A percentile compares a stretch with the other conserved stretches of the same genome.
Conservation (phyloP, 495 filamentous ascomycete species). For the Penicillium odoratum region DNA sequence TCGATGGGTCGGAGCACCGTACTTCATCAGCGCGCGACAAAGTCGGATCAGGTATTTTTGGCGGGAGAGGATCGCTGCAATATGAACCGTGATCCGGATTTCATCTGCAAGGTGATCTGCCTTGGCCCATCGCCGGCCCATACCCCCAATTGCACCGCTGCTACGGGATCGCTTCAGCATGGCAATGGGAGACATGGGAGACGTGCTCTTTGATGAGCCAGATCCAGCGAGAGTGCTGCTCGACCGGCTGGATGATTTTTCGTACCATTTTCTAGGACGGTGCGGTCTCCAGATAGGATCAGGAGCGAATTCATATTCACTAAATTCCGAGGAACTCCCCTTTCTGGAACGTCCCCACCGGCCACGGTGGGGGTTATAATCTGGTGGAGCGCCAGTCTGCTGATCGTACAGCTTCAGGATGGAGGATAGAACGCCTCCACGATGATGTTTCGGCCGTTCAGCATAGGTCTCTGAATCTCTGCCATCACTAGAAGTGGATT, state of each 20-base stretch:
- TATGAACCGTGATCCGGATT: conserved; percentile 82
- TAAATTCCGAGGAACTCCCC: conserved; percentile 34
- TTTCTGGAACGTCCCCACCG: conserved; percentile 37
- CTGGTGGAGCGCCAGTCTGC: conserved; percentile 11
- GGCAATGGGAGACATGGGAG: conserved; percentile 37
- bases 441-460: conserved; percentile 67
- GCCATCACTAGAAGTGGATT: conserved; percentile 60
- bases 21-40: conserved; percentile 84
- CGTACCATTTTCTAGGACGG: conserved; percentile 63
- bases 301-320: conserved; percentile 33
- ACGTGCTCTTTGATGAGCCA: conserved; percentile 39
- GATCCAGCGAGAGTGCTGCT: conserved; percentile 48
- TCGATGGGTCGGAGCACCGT: conserved; percentile 75
- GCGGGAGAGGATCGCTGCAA: conserved; percentile 78
- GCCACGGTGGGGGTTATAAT: conserved; percentile 24
- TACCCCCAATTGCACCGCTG: conserved; percentile 34
- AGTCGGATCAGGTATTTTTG: conserved; percentile 84
- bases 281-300: conserved; percentile 40
- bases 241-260: conserved; percentile 52
- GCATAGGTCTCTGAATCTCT: conserved; percentile 65
- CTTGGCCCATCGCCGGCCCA: conserved; percentile 47
- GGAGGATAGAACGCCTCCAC: conserved; percentile 72
- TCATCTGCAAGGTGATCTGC: conserved; percentile 57
- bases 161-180: conserved; percentile 49
- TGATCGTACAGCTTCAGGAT: conserved; percentile 74